Percentiles rank a stretch among this genome's conserved stretches.
Evolutionary conservation across 805 yeast genomes (phyloP).

Genomic region (Cyberlindnera maritima): DNA sequence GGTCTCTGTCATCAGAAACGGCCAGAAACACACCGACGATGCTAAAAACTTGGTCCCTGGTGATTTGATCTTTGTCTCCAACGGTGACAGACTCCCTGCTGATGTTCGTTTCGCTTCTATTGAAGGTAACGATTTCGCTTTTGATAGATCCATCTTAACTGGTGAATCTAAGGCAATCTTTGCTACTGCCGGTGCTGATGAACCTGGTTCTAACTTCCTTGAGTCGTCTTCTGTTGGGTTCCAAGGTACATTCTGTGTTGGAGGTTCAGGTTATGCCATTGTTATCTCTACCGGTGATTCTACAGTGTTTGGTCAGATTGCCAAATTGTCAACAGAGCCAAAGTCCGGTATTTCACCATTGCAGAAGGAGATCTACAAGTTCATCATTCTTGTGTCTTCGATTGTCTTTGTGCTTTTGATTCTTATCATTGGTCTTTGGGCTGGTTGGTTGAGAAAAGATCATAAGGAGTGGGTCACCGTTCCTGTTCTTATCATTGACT

Average conservation of each 20-base stretch:
- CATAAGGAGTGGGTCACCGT: slow-evolving; percentile 42
- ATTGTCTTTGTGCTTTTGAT: slow-evolving; percentile 32
- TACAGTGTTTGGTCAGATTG: slow-evolving; percentile 46
- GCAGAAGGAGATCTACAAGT: slow-evolving; percentile 39
- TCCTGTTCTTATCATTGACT: slow-evolving; percentile 39
- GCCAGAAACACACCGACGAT: slow-evolving; percentile 27
- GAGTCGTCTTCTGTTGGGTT: slow-evolving; percentile 43
- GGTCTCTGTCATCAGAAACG: slow-evolving; percentile 36
- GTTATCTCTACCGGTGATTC: slow-evolving; percentile 43
- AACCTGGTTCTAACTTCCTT: slow-evolving; percentile 36
- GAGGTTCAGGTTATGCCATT: slow-evolving; percentile 43
- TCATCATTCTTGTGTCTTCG: slow-evolving; percentile 29
- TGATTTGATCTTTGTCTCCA: slow-evolving; percentile 36
- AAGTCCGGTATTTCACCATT: slow-evolving; percentile 40
- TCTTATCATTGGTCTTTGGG: slow-evolving; percentile 39
- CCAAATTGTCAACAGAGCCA: slow-evolving; percentile 39
- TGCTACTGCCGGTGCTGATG: slow-evolving; percentile 30
- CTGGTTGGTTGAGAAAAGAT: slow-evolving; percentile 37
- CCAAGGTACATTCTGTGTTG: slow-evolving; percentile 44
- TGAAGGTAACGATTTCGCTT: slow-evolving; percentile 36
- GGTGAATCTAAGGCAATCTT: slow-evolving; percentile 46
- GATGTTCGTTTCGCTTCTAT: slow-evolving; percentile 40
- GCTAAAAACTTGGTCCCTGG: slow-evolving; percentile 43
- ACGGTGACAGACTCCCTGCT: slow-evolving; percentile 45
- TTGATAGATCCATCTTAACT: slow-evolving; percentile 46